A percentile compares a stretch with the other conserved stretches of the same genome.
Evolutionary conservation across 331 rosid species (phyloP).

Genomic region (Spiraea crenata): DNA sequence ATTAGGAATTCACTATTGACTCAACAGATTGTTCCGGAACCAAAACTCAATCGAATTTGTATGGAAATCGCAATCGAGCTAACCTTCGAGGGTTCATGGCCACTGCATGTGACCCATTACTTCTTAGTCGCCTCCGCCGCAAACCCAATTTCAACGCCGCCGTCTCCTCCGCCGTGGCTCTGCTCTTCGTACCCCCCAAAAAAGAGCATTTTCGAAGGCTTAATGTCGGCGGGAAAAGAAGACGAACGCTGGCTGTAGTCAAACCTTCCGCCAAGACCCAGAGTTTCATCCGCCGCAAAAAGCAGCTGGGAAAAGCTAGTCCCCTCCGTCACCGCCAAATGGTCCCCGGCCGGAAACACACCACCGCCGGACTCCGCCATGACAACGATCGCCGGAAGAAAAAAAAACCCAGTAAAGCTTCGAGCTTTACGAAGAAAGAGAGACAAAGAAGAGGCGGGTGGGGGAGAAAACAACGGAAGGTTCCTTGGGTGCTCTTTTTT

Average conservation of each 20-base stretch:
- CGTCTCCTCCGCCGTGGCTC: background rate
- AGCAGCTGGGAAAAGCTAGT: conserved; percentile 71
- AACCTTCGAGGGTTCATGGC: conserved; percentile 56
- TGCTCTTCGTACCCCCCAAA: conserved; percentile 43
- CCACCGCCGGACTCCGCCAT: conserved; percentile 49
- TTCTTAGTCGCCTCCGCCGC: conserved; percentile 34
- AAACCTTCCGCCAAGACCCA: conserved; percentile 7
- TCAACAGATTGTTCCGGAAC: background rate
- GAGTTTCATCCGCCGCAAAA: conserved; percentile 44
- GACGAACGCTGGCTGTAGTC: conserved; percentile 15
- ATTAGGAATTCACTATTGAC: background rate
- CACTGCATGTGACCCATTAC: conserved; percentile 59
- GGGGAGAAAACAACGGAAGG: conserved; percentile 34
- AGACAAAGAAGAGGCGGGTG: background rate
- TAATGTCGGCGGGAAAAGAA: conserved; percentile 36
- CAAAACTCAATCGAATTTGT: background rate
- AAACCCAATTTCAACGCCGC: conserved; percentile 10
- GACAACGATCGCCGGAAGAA: background rate
- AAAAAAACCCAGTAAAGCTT: background rate
- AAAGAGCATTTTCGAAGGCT: conserved; percentile 67
- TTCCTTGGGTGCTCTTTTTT: conserved; percentile 11
- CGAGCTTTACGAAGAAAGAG: background rate
- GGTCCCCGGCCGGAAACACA: conserved; percentile 40
- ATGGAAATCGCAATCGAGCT: background rate
- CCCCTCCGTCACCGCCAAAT: conserved; percentile 35